Percentiles rank a stretch among this genome's conserved stretches.
phyloP scores from a whole-genome alignment of 345 rosid genomes.

The Ailanthus altissimus region DNA sequence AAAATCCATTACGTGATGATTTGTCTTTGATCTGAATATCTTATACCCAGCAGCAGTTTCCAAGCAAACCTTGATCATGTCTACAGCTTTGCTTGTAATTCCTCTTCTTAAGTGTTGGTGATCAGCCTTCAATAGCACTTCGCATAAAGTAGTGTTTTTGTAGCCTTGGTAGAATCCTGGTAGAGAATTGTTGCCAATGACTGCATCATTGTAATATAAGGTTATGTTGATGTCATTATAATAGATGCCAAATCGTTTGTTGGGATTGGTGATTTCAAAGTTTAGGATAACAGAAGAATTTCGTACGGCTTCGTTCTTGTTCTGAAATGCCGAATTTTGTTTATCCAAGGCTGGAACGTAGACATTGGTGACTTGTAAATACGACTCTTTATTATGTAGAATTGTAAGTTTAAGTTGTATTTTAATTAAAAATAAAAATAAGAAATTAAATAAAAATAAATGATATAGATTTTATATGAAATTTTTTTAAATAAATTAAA shows the following conservation, averaged over 20 bases:
- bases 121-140: conserved; percentile 8
- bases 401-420: too few species aligned
- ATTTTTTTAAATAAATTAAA: too few species aligned
- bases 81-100: neutral
- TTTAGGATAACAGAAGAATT: neutral
- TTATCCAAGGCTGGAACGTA: neutral
- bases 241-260: conserved; percentile 7
- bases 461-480: too few species aligned
- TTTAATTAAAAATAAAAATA: too few species aligned
- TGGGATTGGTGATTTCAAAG: conserved; percentile 18
- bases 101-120: neutral
- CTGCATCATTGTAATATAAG: neutral
- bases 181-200: conserved; percentile 7
- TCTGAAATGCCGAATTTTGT: conserved; percentile 13
- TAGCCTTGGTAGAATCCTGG: conserved; percentile 19
- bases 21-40: conserved; percentile 12
- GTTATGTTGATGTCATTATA: neutral
- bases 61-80: conserved; percentile 12
- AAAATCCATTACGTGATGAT: conserved; percentile 4
- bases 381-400: neutral
- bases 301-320: neutral
- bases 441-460: too few species aligned
- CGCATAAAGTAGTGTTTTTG: neutral
- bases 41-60: conserved; percentile 5
- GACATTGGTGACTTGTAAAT: conserved; percentile 9